Base-by-base conservation (phyloP, 1,284 basidiomycete genomes). In the Afroboletus lepidellus region DNA sequence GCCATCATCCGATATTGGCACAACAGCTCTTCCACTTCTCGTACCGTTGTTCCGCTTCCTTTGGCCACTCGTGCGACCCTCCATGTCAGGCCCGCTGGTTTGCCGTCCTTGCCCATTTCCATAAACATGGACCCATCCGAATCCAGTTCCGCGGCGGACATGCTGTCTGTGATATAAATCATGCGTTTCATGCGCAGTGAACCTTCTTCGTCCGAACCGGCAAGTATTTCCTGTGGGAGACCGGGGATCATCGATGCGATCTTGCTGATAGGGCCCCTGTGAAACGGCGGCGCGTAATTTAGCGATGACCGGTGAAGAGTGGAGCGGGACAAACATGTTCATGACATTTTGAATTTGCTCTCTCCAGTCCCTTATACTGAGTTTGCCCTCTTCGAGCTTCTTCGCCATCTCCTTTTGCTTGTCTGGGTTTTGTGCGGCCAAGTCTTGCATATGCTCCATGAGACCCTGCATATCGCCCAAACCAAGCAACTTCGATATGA, bases 211-310 rank as follows among this genome's bases (percentile, higher is more conserved):
- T 94, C 92, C 27, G 88, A 88, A 36, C 92, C 94, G 65, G 89
- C 85, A 51, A 98, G 79, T 67, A 99, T 77, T 37, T 93, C 92
- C 58, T 91, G 88, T 16, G 93, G 90, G 62, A 99, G 83, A 29
- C 96, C 96, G 3, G 96, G 96, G 56, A 99, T 99, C 94, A 99
- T 99, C 20, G 92, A 94, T 15, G 96, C 95, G 62, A 99, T 94
- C 75, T 99, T 99, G 64, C 90, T 94, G 52, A 99, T 84, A 5
- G 96, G 95, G 23, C 96, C 96, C 90, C 93, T 95, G 65, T 8
- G 55, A 44, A 52, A 43, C 36, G 42, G 21, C 18, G 5, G 21
- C 18, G 5, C 11, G 41, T 41, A 41, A 53, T 20, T 65, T 21
- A 54, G 39, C 33, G 33, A n/a, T 42, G 33, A 46, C 32, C n/a